A percentile compares a stretch with the other conserved stretches of the same genome.
Conservation (phyloP, 768 basidiomycete species). For the Boletus vermiculosoides region DNA sequence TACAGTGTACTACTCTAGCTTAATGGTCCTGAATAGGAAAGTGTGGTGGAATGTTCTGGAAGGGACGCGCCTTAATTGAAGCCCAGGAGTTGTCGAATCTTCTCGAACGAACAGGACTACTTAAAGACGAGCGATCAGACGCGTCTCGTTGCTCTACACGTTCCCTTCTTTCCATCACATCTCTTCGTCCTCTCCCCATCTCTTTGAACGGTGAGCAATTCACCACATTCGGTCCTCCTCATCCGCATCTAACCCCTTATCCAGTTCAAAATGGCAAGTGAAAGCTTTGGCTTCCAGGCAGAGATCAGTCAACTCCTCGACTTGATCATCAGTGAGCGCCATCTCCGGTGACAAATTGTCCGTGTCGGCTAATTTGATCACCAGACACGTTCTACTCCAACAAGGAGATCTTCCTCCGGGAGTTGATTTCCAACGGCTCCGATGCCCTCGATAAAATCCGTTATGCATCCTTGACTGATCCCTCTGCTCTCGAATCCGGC, state of each 20-base stretch:
- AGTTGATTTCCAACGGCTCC: conserved; percentile 94
- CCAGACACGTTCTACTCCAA: conserved; percentile 99
- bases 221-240: not conserved
- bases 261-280: conserved; percentile 59
- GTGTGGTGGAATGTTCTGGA: conserved; percentile 37
- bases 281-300: conserved; percentile 96
- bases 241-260: conserved; percentile 12
- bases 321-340: conserved; percentile 89
- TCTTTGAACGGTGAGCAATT: conserved; percentile 15
- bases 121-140: conserved; percentile 32
- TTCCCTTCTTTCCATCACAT: conserved; percentile 15
- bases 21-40: conserved; percentile 26
- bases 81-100: conserved; percentile 36
- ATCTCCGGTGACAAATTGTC: not conserved
- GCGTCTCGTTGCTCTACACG: conserved; percentile 13
- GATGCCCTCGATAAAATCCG: conserved; percentile 99
- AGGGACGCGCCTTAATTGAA: conserved; percentile 17
- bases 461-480: conserved; percentile 93
- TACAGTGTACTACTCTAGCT: not conserved
- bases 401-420: conserved; percentile 99
- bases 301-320: conserved; percentile 99
- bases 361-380: conserved; percentile 10
- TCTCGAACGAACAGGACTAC: conserved; percentile 43
- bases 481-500: conserved; percentile 81
- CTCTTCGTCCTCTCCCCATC: conserved; percentile 6